Evolutionary conservation across 495 filamentous ascomycete genomes (phyloP).

Genomic region (Amorphotheca resinae): DNA sequence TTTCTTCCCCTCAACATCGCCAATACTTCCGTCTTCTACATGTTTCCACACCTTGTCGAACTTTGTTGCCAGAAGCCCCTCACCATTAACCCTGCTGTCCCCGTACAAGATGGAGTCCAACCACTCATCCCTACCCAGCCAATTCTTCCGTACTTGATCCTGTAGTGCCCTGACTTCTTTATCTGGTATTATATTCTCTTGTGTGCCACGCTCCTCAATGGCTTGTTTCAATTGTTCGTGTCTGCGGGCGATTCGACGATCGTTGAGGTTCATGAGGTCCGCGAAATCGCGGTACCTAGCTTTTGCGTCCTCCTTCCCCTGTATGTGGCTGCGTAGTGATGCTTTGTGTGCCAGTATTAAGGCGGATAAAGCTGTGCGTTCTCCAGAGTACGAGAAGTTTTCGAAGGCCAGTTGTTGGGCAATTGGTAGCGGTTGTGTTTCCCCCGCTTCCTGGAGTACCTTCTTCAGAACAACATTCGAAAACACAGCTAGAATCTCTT

Average conservation of each 20-base stretch:
- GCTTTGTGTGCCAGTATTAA: constrained; percentile 62
- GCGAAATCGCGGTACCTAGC: constrained; percentile 43
- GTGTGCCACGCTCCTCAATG: background rate
- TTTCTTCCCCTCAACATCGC: constrained; percentile 34
- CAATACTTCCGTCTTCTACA: constrained; percentile 40
- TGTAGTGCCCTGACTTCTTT: constrained; percentile 30
- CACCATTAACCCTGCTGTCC: constrained; percentile 42
- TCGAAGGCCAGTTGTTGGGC: constrained; percentile 53
- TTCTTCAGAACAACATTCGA: constrained; percentile 71
- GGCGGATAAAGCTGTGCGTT: constrained; percentile 48
- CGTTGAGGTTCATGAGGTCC: constrained; percentile 40
- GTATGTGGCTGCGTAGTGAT: constrained; percentile 40
- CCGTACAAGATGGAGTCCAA: constrained; percentile 53
- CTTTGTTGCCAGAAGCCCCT: constrained; percentile 47
- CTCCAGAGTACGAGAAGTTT: constrained; percentile 41
- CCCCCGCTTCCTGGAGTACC: constrained; percentile 28
- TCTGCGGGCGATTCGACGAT: constrained; percentile 28
- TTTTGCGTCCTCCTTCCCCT: constrained; percentile 42
- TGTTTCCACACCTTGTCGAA: constrained; percentile 58
- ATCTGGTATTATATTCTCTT: constrained; percentile 25
- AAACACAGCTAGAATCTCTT: constrained; percentile 68
- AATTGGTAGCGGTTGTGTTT: constrained; percentile 27
- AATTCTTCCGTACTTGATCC: constrained; percentile 50
- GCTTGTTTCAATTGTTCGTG: constrained; percentile 28
- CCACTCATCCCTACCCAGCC: constrained; percentile 62